Evolutionary conservation across 129 eudicot species (phyloP).

Genomic region (Flaveria linearis): DNA sequence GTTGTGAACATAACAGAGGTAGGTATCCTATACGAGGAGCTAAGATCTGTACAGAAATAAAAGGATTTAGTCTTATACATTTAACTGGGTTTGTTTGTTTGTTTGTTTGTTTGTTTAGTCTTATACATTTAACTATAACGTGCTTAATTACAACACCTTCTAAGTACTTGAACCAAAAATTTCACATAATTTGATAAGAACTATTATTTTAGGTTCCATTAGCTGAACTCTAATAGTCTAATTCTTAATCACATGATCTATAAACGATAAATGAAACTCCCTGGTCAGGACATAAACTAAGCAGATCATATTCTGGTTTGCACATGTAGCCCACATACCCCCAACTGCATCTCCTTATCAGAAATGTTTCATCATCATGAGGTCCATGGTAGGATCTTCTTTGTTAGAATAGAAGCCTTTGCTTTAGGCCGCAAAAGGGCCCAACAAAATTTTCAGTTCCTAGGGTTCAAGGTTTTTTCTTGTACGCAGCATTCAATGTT

Average conservation of each 20-base stretch:
- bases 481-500: not conserved
- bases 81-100: no score
- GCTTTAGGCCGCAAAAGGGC: not conserved
- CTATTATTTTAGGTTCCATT: conserved; percentile 3
- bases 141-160: not conserved
- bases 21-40: conserved; percentile 95
- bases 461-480: not conserved
- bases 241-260: conserved; percentile 14
- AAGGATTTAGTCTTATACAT: not conserved
- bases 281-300: not conserved
- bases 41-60: conserved; percentile 55
- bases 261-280: conserved; percentile 3
- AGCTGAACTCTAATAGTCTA: not conserved
- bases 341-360: conserved; percentile 15
- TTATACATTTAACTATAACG: not conserved
- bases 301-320: conserved; percentile 13
- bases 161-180: not conserved
- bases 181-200: not conserved
- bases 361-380: conserved; percentile 12
- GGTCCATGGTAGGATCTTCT: not conserved
- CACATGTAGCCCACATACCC: not conserved
- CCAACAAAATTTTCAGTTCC: not conserved
- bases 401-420: not conserved
- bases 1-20: conserved; percentile 75
- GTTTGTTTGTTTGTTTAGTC: no score